Conservation (phyloP, 192 early-diverging fungal genomes). For the Geranomyces michiganensis region DNA sequence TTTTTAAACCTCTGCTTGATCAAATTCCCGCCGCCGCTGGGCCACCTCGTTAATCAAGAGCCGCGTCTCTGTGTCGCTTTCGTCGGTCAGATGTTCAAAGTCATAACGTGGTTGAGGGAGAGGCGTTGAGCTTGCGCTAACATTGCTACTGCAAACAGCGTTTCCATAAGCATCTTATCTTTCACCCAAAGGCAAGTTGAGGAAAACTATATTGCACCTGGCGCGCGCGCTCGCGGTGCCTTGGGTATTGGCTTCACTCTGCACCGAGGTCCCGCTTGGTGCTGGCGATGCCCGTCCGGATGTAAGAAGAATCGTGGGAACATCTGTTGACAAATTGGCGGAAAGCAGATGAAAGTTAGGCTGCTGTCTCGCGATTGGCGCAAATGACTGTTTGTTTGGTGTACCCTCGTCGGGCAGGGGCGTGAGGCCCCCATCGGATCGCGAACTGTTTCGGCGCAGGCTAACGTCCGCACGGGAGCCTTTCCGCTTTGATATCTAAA, state of each 20-base stretch:
- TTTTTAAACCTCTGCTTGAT: background rate
- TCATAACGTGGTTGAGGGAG: background rate
- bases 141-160: background rate
- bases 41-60: conserved; percentile 13
- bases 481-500: too few relatives aligned
- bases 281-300: conserved; percentile 6
- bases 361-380: background rate
- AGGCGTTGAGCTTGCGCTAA: background rate
- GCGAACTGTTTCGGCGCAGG: conserved; percentile 13
- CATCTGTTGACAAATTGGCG: conserved; percentile 8
- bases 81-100: background rate
- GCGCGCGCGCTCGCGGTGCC: too few relatives aligned
- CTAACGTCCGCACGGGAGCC: background rate
- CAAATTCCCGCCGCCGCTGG: conserved; percentile 7
- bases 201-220: background rate
- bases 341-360: background rate
- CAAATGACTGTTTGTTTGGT: background rate
- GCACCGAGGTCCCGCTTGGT: background rate
- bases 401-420: conserved; percentile 32
- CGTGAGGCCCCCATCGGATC: conserved; percentile 33
- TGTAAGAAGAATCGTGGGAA: conserved; percentile 18
- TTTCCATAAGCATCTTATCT: background rate
- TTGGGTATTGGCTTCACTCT: too few relatives aligned
- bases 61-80: background rate
- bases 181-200: too few relatives aligned